Evolutionary conservation across 2,329 filamentous ascomycete genomes (phyloP).

Genomic region (Lasiodiplodia citricola): DNA sequence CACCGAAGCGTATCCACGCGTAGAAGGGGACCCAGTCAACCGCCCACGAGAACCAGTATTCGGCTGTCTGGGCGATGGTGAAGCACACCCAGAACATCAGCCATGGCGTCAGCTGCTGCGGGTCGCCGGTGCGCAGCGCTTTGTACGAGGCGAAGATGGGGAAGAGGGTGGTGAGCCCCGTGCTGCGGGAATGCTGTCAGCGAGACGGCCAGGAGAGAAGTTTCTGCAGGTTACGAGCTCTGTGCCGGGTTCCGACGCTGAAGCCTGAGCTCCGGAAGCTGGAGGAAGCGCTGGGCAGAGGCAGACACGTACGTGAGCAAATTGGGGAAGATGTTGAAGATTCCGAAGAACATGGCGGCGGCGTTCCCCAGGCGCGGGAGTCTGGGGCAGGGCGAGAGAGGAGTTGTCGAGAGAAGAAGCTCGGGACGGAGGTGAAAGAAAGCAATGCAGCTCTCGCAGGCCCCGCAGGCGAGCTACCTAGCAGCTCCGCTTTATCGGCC

Average conservation of each 20-base stretch:
- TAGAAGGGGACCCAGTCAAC: conserved; percentile 94
- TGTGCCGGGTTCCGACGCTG: conserved; percentile 5
- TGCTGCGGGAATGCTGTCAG: conserved; percentile 59
- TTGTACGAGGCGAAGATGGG: conserved; percentile 98
- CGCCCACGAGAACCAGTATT: conserved; percentile 88
- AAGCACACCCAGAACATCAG: conserved; percentile 99
- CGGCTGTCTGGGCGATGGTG: conserved; percentile 77
- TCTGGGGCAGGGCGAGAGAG: not conserved
- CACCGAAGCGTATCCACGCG: conserved; percentile 82
- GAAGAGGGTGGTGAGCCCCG: conserved; percentile 86
- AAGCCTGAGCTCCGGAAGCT: conserved; percentile 12
- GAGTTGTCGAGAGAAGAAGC: not conserved
- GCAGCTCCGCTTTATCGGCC: conserved; percentile 16
- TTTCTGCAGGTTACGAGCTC: not conserved
- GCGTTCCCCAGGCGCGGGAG: not conserved
- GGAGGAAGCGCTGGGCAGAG: not conserved
- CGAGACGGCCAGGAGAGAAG: not conserved
- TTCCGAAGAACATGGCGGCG: conserved; percentile 26
- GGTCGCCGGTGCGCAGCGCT: conserved; percentile 90
- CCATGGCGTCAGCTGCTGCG: conserved; percentile 91
- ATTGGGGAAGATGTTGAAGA: conserved; percentile 26
- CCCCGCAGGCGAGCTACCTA: conserved; percentile 20
- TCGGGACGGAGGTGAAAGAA: conserved; percentile 18
- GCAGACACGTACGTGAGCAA: conserved; percentile 24
- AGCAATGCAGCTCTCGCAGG: conserved; percentile 4